Evolutionary conservation across 805 yeast genomes (phyloP), one percentile per base, ranked within the genome.

Genomic region (Saccharomyces mikatae): DNA sequence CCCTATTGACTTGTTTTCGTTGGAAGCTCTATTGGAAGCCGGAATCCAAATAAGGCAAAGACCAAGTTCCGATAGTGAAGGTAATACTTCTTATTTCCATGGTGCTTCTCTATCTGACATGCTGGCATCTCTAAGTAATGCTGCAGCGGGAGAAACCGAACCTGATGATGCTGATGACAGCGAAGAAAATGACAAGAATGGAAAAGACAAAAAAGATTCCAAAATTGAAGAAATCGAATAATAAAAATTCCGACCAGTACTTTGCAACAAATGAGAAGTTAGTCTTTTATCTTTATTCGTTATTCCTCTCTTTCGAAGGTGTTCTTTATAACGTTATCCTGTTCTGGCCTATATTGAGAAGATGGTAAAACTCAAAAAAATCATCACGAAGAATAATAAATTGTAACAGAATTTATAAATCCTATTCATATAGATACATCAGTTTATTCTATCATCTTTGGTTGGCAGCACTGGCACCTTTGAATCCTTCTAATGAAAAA

Each of bases 31-130:
- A 28, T 41, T 62, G 31, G 62, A 60, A 21, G 55, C 63, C 31
- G 57, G 62, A n/a, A 64, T 67, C 21, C 63, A 61, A 49, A 61
- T 68, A 48, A 58, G 64, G 5, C 63, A 82, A 49, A 80, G 81
- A 54, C 80, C 80, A 58, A 80, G 81, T 64, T 28, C 52, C 13
- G 36, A 31, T n/a, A 17, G 44, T 11, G 44, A 36, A 6, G 44
- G 44, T 17, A 84, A 84, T 41, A 82, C 82, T 41, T 80, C 83
- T 52, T 83, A 82, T 65, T 75, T 83, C 59, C 86, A 83, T 62
- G 82, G 83, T 6, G 73, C 84, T 41, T 77, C 84, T 10, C 79
- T 86, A 26, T 80, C 81, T 56, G 80, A 84, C n/a, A 78, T 83
- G 62, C 72, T 84, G 63, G 84, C 84, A 28, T 74, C 79, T 6